These are phyloP conservation scores for Boletus edulis DNA, from an alignment of 768 basidiomycete genomes.

Conservation along the genomic window DNA sequence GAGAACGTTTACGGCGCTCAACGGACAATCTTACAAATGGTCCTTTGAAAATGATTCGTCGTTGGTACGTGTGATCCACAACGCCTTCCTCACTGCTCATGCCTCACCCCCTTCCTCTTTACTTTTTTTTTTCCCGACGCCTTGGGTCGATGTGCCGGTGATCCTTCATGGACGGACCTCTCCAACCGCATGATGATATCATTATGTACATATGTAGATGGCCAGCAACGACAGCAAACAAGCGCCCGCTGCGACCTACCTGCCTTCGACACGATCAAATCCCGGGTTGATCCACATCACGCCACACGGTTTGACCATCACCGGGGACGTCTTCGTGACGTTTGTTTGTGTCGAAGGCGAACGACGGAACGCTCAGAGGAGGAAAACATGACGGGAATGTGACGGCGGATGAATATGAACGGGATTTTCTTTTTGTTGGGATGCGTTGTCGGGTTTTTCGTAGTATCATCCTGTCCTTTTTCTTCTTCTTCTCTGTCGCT, in stretches of 20 bases:
- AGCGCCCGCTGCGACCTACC: conserved; percentile 30
- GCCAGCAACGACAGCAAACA: conserved; percentile 34
- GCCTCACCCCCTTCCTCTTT: too few species aligned
- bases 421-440: too few species aligned
- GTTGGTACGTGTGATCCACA: conserved; percentile 19
- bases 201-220: conserved; percentile 15
- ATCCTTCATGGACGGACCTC: background rate
- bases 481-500: too few species aligned
- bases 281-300: conserved; percentile 33
- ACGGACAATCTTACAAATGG: conserved; percentile 35
- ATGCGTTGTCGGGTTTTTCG: too few species aligned
- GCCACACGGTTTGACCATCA: conserved; percentile 32
- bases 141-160: background rate
- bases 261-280: conserved; percentile 24
- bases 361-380: conserved; percentile 28
- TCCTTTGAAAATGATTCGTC: conserved; percentile 32
- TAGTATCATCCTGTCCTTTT: too few species aligned
- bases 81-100: background rate
- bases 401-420: background rate
- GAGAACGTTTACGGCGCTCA: conserved; percentile 33
- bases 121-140: background rate
- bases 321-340: conserved; percentile 31
- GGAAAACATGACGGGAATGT: conserved; percentile 2
- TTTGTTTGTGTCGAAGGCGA: conserved; percentile 34
- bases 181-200: too few species aligned